phyloP scores from a whole-genome alignment of 1,139 yeast species.

The Yamadazyma membranifaciens region DNA sequence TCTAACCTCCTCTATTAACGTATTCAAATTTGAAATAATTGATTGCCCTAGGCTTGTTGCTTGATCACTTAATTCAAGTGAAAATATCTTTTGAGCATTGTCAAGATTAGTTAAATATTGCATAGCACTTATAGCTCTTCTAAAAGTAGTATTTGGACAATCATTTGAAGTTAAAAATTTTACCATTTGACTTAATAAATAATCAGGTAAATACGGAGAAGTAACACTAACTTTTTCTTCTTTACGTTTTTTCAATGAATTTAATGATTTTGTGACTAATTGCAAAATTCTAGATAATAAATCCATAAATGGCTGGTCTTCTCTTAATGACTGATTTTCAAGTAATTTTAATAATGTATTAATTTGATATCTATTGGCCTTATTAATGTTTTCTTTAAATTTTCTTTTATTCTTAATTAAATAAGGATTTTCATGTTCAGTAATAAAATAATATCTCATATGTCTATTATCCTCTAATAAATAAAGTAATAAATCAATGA shows the following conservation, averaged over 20 bases:
- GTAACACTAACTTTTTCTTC: slow-evolving; percentile 12
- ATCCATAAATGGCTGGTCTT: slow-evolving; percentile 77
- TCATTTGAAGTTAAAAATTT: slow-evolving; percentile 79
- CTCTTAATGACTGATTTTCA: slow-evolving; percentile 61
- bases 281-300: slow-evolving; percentile 71
- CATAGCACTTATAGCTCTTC: slow-evolving; percentile 80
- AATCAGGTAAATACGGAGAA: slow-evolving; percentile 66
- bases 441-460: slow-evolving; percentile 71
- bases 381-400: slow-evolving; percentile 30
- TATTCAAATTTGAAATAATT: slow-evolving; percentile 56
- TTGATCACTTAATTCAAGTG: slow-evolving; percentile 62
- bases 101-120: slow-evolving; percentile 66
- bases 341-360: slow-evolving; percentile 64
- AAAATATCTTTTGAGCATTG: slow-evolving; percentile 64
- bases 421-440: slow-evolving; percentile 72
- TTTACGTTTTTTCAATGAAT: slow-evolving; percentile 38
- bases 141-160: slow-evolving; percentile 82
- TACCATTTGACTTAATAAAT: slow-evolving; percentile 61
- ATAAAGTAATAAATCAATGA: slow-evolving; percentile 71
- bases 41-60: slow-evolving; percentile 63
- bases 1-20: slow-evolving; percentile 47
- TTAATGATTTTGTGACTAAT: slow-evolving; percentile 72
- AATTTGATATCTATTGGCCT: slow-evolving; percentile 61
- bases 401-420: slow-evolving; percentile 43
- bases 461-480: slow-evolving; percentile 69